Base-by-base conservation (phyloP, 192 early-diverging fungal species). In the Gamsiella multidivaricata region DNA sequence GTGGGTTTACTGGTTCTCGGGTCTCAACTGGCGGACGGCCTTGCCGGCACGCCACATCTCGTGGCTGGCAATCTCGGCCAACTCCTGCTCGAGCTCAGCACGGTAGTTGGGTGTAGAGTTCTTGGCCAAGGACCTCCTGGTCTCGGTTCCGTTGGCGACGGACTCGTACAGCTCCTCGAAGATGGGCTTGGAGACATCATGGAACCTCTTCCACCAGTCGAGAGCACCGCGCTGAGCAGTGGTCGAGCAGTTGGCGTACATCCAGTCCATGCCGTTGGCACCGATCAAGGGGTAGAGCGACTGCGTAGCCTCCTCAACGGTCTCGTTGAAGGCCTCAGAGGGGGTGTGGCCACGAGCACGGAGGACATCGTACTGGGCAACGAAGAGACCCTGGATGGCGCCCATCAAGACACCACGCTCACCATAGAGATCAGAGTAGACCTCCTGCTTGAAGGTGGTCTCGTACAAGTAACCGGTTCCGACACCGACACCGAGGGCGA, bases 261-360 rank as follows among this genome's bases (percentile, higher is more conserved):
- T 98, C 78, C 78, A 76, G 86, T 95, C 93, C 95, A 97, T 97
- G 57, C 97, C 97, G 76, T 95, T 93, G 79, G 93, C 93, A 80
- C 94, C 94, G 69, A 98, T 93, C 75, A 98, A 88, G 42, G 97
- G 97, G 85, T 96, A 96, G 49, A 98, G 89, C 53, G 97, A 98
- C 85, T 98, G 96, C n/a, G 97, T 98, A 53, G 95, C 97, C 83
- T 98, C 97, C 87, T 98, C 97, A 72, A 98, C 97, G 62, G 97
- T 98, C 87, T 98, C 97, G 88, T 98, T 98, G 91, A 96, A 98
- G n/a, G 97, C 97, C 84, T 98, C 97, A 31, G 97, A 98, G 60
- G 97, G 97, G 31, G 92, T 88, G 91, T 98, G 96, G 65, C 96
- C 97, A 70, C 92, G 90, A 54, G 94, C 90, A 70, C 95, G 91